Evolutionary conservation across 306 rosid species (phyloP).

Genomic region (Datisca glomerata): DNA sequence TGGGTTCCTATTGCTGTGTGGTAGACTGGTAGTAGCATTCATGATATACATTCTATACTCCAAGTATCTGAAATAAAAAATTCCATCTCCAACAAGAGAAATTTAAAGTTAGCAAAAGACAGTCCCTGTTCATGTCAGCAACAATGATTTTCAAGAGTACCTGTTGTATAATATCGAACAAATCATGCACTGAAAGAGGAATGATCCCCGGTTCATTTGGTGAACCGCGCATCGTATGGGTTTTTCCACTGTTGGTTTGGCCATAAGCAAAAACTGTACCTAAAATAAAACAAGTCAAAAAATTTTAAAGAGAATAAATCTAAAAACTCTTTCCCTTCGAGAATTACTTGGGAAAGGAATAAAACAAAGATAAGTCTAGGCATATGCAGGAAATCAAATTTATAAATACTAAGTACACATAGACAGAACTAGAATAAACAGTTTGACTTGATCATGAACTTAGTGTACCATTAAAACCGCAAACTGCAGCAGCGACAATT

Average conservation of each 20-base stretch:
- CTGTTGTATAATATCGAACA: conserved; percentile 54
- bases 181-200: conserved; percentile 67
- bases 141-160: no score
- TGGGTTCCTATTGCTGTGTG: no score
- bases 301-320: no score
- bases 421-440: no score
- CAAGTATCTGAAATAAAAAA: no score
- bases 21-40: no score
- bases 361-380: background rate
- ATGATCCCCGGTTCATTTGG: conserved; percentile 70
- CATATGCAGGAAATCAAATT: background rate
- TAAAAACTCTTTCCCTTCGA: no score
- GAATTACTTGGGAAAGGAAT: no score
- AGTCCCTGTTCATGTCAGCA: no score
- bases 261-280: conserved; percentile 97
- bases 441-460: background rate
- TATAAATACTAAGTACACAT: background rate
- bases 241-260: conserved; percentile 94
- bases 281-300: conserved; percentile 10
- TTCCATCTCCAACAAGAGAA: no score
- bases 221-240: conserved; percentile 83
- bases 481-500: conserved; percentile 69
- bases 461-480: conserved; percentile 70
- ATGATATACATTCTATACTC: no score
- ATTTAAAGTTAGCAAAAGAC: no score